phyloP scores from a whole-genome alignment of 495 filamentous ascomycete genomes.

The Niebla homalea region DNA sequence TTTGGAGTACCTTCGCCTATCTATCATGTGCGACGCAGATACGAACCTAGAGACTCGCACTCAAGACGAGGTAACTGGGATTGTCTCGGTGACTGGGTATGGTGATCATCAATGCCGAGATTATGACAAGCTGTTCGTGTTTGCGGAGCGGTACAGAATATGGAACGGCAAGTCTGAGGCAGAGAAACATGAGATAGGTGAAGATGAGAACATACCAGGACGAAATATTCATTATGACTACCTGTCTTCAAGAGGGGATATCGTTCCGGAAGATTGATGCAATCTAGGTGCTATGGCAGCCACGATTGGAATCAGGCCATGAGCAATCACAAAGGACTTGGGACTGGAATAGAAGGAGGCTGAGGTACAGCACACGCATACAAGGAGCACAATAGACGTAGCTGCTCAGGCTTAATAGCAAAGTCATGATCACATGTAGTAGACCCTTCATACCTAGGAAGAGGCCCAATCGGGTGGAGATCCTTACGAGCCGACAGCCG shows the following conservation, averaged over 20 bases:
- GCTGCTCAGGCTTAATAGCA: background rate
- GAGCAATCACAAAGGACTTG: background rate
- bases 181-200: background rate
- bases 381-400: background rate
- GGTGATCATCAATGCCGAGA: background rate
- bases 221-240: background rate
- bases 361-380: no score
- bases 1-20: conserved; percentile 20
- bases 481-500: no score
- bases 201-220: background rate
- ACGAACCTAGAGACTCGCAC: conserved; percentile 9
- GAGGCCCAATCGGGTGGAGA: no score
- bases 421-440: background rate
- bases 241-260: background rate
- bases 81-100: background rate
- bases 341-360: no score
- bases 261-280: background rate
- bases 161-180: background rate
- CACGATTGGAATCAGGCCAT: background rate
- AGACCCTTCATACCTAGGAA: background rate
- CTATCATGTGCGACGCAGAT: conserved; percentile 18
- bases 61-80: background rate
- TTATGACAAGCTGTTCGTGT: background rate
- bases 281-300: background rate
- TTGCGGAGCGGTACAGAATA: background rate